Evolutionary conservation across 2,329 filamentous ascomycete species (phyloP), one percentile per base, ranked within the genome.

Genomic region (Orbilia blumenaviensis): DNA sequence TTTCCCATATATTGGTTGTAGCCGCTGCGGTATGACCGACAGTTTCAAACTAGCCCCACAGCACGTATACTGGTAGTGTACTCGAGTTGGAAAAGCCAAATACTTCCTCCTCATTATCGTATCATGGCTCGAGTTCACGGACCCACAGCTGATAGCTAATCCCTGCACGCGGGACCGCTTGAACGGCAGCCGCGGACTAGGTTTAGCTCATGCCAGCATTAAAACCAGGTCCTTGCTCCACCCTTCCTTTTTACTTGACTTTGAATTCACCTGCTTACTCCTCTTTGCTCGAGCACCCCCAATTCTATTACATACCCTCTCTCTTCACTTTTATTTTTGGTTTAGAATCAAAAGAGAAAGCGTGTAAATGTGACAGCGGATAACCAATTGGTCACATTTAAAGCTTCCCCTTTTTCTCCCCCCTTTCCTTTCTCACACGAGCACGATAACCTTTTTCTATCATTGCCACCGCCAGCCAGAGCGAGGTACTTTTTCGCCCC

Each of bases 351-450:
- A 23, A 34, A 44, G 16, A 18, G 4, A 23, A 42, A 62, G 23
- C 9, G 16, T 48, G 41, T 32, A 48, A 48, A 63, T 63, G 58
- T 63, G 58, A 63, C 44, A n/a, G 58, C 41, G 58, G 52, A 56
- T 56, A 56, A 38, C 38, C 32, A 38, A 56, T 56, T 56, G 52
- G 38, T 56, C 52, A 56, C 52, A 56, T 56, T 56, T 56, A 38
- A 56, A 56, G 25, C 36, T 23, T 44, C n/a, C 58, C 38, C 32
- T 27, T 16, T 34, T 46, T 63, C 23, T 63, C 27, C 25, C 32
- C 32, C 38, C 14, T 63, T 14, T 3, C 38, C 58, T 63, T 63
- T 48, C 27, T 48, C 52, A 56, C 52, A 56, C 52, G 52, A 56
- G 52, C 52, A 56, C 29, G 52, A 56, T 56, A 34, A 25, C 58